Evolutionary conservation across 208 protist genomes (phyloP), one percentile per base, ranked within the genome.

Genomic region (Leishmania braziliensis): DNA sequence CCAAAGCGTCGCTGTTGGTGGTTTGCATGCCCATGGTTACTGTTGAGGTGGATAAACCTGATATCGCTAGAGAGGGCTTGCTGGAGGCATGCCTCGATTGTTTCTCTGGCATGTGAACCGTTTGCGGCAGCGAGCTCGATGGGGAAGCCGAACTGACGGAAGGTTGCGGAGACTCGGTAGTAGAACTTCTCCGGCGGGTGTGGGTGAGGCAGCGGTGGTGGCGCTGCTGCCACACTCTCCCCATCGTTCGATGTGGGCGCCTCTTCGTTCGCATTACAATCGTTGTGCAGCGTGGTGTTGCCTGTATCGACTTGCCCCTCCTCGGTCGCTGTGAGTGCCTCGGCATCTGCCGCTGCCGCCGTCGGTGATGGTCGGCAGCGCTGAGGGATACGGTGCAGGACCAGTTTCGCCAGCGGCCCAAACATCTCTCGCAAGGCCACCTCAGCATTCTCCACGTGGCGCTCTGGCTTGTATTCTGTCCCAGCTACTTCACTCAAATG

Each of bases 61-160:
- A 97, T 86, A 71, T 96, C 95, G 70, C 92, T 96, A 33, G 81
- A 84, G n/a, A 97, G 82, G 6, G 95, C 90, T 68, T 96, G 92
- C 18, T 83, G 86, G 51, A 97, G 81, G 43, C 89, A 94, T 48
- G 83, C 54, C 53, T 91, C 86, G 50, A 97, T 87, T 20, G 88
- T 88, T 54, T 91, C 88, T 14, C 84, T 75, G 0, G 84, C 77
- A 36, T 85, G 56, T 10, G 33, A 53, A 0, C 95, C 91, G 58
- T 86, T 95, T 5, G 87, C 89, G 43, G 86, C 88, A 14, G 93
- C 95, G 39, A 97, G 83, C 84, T 98, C 93, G 3, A 98, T 89
- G 1, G 95, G 91, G 63, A 96, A 98, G 2, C 92, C 93, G 65
- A 98, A 87, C 83, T 95, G 79, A 16, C 89, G 87, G 77, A 95